Percentiles rank a stretch among this genome's conserved stretches.
These are phyloP conservation scores for Radiomyces spectabilis DNA, from an alignment of 192 early-diverging fungal genomes.

Conservation along the genomic window DNA sequence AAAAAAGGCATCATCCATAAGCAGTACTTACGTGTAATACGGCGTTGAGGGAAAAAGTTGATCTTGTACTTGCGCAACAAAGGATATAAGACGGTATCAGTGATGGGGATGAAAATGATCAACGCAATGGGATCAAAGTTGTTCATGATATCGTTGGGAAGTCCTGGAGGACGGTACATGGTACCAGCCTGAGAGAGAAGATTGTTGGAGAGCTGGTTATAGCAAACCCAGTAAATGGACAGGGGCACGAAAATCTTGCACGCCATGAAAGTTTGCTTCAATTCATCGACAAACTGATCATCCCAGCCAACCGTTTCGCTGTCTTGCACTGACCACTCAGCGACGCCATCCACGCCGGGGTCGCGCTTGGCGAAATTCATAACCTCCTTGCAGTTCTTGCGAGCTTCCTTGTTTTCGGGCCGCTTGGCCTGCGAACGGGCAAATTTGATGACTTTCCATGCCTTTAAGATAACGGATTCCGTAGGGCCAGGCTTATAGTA, in stretches of 20 bases:
- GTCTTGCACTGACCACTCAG: constrained; percentile 2
- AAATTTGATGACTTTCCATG: constrained; percentile 25
- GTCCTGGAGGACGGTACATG: constrained; percentile 34
- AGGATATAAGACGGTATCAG: constrained; percentile 48
- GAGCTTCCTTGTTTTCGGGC: constrained; percentile 17
- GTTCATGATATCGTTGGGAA: constrained; percentile 59
- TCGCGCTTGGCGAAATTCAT: constrained; percentile 52
- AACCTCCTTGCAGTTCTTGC: constrained; percentile 12
- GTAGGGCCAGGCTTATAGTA: constrained; percentile 43
- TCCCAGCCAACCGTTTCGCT: constrained; percentile 30
- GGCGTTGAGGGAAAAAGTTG: constrained; percentile 39
- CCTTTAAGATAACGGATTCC: constrained; percentile 45
- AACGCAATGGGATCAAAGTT: constrained; percentile 50
- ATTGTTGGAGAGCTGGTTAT: constrained; percentile 55
- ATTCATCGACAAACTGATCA: constrained; percentile 53
- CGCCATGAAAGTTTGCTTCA: constrained; percentile 41
- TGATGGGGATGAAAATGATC: constrained; percentile 48
- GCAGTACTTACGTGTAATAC: constrained; percentile 41
- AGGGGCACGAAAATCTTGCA: constrained; percentile 55
- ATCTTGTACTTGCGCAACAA: constrained; percentile 43
- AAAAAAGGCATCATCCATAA: too few relatives aligned
- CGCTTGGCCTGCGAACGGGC: constrained; percentile 1
- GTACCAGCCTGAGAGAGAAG: constrained; percentile 51
- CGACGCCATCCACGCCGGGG: background rate
- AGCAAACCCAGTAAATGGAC: constrained; percentile 59